Evolutionary conservation across 2,329 filamentous ascomycete species (phyloP).

Genomic region (Aureobasidium sp.): DNA sequence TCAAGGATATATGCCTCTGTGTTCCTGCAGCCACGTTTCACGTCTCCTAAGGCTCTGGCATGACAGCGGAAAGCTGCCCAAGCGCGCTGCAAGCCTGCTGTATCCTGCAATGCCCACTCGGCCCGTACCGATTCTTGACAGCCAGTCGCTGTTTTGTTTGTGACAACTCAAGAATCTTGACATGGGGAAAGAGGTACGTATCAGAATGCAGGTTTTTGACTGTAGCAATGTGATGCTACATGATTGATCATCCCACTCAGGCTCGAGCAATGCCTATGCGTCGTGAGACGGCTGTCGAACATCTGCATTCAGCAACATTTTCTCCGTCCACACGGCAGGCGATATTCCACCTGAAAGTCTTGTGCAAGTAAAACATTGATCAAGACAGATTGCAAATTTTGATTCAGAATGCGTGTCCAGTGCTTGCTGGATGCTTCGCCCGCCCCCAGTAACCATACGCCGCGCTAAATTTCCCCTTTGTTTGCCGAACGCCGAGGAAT

Average conservation of each 20-base stretch:
- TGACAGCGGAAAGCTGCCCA: constrained; percentile 16
- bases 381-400: background rate
- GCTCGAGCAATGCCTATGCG: background rate
- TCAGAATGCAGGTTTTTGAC: constrained; percentile 10
- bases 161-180: constrained; percentile 16
- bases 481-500: constrained; percentile 12
- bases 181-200: constrained; percentile 10
- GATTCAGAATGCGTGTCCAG: background rate
- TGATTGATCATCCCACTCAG: background rate
- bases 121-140: constrained; percentile 11
- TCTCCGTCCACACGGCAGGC: background rate
- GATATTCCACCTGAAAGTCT: background rate
- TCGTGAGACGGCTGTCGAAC: background rate
- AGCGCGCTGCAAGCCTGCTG: constrained; percentile 12
- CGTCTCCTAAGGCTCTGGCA: constrained; percentile 11
- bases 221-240: background rate
- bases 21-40: constrained; percentile 16
- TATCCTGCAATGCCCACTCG: constrained; percentile 14
- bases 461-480: constrained; percentile 15
- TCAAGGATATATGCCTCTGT: constrained; percentile 9
- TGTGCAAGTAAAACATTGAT: background rate
- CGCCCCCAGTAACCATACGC: constrained; percentile 12
- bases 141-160: constrained; percentile 15
- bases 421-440: constrained; percentile 2
- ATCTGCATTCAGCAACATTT: background rate